phyloP scores from a whole-genome alignment of 2,329 filamentous ascomycete species.

The Cercospora canescens region DNA sequence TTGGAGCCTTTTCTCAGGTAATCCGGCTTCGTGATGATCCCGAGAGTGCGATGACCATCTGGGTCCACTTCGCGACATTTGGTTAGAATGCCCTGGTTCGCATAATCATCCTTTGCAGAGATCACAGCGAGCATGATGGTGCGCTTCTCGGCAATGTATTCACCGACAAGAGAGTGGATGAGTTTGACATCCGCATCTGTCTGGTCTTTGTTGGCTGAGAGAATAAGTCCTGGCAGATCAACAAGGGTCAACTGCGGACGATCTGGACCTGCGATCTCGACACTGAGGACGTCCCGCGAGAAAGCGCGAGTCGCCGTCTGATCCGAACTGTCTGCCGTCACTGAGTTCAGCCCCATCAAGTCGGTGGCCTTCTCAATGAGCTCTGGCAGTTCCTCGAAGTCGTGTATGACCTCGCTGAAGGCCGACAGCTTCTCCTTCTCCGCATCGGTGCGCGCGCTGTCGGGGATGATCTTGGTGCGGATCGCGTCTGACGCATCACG shows the following conservation, averaged over 20 bases:
- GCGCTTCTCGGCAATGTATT: constrained; percentile 59
- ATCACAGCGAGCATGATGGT: constrained; percentile 46
- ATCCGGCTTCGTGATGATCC: constrained; percentile 61
- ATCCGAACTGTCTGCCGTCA: not conserved
- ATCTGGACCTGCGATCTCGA: constrained; percentile 50
- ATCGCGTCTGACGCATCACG: constrained; percentile 31
- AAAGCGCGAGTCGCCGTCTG: constrained; percentile 33
- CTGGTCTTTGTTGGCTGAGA: constrained; percentile 34
- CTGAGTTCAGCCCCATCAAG: constrained; percentile 50
- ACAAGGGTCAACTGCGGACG: constrained; percentile 39
- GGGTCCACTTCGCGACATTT: constrained; percentile 50
- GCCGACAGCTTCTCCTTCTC: constrained; percentile 37
- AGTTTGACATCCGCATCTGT: constrained; percentile 36
- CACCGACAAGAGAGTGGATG: constrained; percentile 41
- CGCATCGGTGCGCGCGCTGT: constrained; percentile 23
- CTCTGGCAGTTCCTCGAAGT: constrained; percentile 45
- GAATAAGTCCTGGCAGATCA: constrained; percentile 43
- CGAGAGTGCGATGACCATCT: constrained; percentile 51
- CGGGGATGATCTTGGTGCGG: constrained; percentile 31
- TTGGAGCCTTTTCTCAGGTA: constrained; percentile 39
- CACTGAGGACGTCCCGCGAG: constrained; percentile 48
- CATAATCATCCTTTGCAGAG: constrained; percentile 48
- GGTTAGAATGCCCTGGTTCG: constrained; percentile 59
- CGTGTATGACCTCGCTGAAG: constrained; percentile 31
- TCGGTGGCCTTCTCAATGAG: constrained; percentile 56